phyloP scores from a whole-genome alignment of 2,329 filamentous ascomycete genomes.

The Microcyclosporella mali region DNA sequence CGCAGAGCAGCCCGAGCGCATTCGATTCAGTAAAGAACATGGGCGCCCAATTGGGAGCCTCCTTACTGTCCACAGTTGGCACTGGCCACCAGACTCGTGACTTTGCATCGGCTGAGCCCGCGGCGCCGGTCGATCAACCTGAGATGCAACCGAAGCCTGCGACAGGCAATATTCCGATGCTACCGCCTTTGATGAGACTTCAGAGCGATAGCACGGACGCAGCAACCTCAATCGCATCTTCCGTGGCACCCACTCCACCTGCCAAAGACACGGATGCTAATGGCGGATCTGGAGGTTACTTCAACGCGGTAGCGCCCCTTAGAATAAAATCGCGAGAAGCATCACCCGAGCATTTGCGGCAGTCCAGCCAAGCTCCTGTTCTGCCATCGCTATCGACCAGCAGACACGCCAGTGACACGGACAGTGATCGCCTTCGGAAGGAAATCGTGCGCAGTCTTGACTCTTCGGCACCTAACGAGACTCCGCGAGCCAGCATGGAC shows the following conservation, averaged over 20 bases:
- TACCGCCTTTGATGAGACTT: constrained; percentile 14
- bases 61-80: constrained; percentile 38
- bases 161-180: constrained; percentile 14
- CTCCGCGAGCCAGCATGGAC: constrained; percentile 9
- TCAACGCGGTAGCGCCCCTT: constrained; percentile 18
- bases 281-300: constrained; percentile 10
- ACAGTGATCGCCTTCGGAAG: constrained; percentile 64
- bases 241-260: constrained; percentile 40
- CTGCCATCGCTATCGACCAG: constrained; percentile 12
- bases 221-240: constrained; percentile 19
- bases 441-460: constrained; percentile 68
- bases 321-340: constrained; percentile 14
- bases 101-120: constrained; percentile 25
- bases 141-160: constrained; percentile 15
- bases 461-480: constrained; percentile 33
- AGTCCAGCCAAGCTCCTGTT: constrained; percentile 2
- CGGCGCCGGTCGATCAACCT: constrained; percentile 23
- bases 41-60: constrained; percentile 44
- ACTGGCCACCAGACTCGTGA: constrained; percentile 30
- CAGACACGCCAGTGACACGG: constrained; percentile 49
- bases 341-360: constrained; percentile 23
- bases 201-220: constrained; percentile 18
- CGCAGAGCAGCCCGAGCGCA: neutral
- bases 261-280: constrained; percentile 37
- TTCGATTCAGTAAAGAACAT: constrained; percentile 42